Percentiles rank a stretch among this genome's conserved stretches.
Conservation (phyloP, 768 basidiomycete genomes). For the Tulasnella sp. region DNA sequence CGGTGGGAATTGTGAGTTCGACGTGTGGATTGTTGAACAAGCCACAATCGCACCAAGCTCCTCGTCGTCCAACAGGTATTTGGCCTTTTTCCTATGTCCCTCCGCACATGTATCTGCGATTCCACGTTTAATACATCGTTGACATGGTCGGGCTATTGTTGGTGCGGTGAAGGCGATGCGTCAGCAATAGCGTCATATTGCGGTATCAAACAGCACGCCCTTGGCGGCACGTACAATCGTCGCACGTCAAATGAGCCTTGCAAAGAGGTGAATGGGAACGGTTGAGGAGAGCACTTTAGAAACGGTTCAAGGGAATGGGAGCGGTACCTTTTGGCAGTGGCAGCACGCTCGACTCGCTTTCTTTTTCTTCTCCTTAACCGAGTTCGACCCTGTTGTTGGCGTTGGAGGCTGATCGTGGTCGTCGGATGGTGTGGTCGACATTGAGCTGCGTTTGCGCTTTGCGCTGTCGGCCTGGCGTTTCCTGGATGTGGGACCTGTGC, state of each 20-base stretch:
- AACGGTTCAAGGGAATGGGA: constrained; percentile 9
- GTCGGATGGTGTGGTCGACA: constrained; percentile 15
- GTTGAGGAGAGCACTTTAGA: background rate
- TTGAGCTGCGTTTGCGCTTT: constrained; percentile 15
- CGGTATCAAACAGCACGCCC: background rate
- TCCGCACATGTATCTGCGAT: constrained; percentile 86
- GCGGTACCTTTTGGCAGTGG: constrained; percentile 75
- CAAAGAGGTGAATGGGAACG: background rate
- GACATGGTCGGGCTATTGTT: constrained; percentile 83
- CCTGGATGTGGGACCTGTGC: constrained; percentile 4
- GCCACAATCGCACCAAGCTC: constrained; percentile 64
- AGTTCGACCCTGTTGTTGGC: background rate
- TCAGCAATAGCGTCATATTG: constrained; percentile 18
- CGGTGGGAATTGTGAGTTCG: background rate
- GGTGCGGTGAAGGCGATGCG: background rate
- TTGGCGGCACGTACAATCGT: constrained; percentile 69
- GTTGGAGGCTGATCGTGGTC: constrained; percentile 8
- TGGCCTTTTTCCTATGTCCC: constrained; percentile 95
- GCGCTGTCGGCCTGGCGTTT: background rate
- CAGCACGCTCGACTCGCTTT: constrained; percentile 92
- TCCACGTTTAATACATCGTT: constrained; percentile 91
- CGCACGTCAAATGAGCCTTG: constrained; percentile 89
- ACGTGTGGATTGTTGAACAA: background rate
- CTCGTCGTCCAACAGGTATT: constrained; percentile 91
- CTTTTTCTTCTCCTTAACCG: constrained; percentile 64